Evolutionary conservation across 306 rosid species (phyloP).

Genomic region (Pyrus bretschneideri): DNA sequence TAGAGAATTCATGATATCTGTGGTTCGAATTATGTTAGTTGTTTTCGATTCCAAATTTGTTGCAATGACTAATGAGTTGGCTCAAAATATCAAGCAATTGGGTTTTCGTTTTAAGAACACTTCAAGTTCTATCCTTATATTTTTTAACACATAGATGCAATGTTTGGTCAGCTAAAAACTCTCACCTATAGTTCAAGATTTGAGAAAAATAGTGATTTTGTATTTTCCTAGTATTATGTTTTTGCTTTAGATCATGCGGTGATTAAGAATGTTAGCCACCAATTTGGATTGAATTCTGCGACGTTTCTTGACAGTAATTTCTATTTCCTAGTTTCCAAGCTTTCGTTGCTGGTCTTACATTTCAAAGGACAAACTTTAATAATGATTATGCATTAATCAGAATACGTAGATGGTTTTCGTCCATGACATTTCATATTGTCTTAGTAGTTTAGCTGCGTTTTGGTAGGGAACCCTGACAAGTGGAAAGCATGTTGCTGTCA

Average conservation of each 20-base stretch:
- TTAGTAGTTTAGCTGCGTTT: slow-evolving; percentile 14
- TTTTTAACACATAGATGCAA: background rate
- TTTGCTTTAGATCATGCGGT: background rate
- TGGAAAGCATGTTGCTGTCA: slow-evolving; percentile 73
- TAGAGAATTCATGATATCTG: background rate
- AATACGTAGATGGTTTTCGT: background rate
- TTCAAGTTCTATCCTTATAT: background rate
- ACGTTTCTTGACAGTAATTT: background rate
- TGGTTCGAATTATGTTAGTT: background rate
- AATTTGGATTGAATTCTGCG: background rate
- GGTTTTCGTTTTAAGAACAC: background rate
- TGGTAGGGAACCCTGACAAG: slow-evolving; percentile 62
- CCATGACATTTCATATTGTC: background rate
- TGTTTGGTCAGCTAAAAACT: background rate
- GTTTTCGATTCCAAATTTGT: background rate
- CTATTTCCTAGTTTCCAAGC: background rate
- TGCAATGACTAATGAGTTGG: background rate
- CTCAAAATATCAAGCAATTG: background rate
- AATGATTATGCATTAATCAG: background rate
- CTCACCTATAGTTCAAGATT: background rate
- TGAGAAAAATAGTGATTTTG: background rate
- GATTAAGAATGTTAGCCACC: background rate
- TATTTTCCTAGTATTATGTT: background rate
- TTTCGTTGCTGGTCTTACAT: background rate
- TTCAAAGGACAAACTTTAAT: background rate